Evolutionary conservation across 23 red algal species (phyloP).

Genomic region (Gracilaria domingensis): DNA sequence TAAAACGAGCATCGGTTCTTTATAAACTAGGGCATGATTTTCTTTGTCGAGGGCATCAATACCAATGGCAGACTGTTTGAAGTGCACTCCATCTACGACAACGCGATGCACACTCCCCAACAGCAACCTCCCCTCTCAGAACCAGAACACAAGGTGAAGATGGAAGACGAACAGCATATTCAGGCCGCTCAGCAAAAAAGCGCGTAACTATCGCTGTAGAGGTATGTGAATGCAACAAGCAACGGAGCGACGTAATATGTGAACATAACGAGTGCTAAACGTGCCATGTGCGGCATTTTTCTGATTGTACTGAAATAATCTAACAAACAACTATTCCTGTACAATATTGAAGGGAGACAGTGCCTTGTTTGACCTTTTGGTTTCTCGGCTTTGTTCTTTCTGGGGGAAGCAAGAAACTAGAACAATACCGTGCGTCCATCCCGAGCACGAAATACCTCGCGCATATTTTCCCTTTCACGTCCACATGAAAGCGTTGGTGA

Average conservation of each 20-base stretch:
- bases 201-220: slow-evolving; percentile 3
- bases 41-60: slow-evolving; percentile 68
- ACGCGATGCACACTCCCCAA: slow-evolving; percentile 25
- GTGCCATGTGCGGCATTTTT: slow-evolving; percentile 6
- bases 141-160: neutral
- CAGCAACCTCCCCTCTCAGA: neutral
- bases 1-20: slow-evolving; percentile 42
- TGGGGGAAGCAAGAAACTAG: neutral
- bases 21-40: slow-evolving; percentile 49
- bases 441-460: no score
- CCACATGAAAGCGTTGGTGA: no score
- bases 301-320: slow-evolving; percentile 17
- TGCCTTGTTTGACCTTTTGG: neutral
- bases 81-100: slow-evolving; percentile 74
- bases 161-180: neutral
- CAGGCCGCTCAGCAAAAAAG: neutral
- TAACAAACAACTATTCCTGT: slow-evolving; percentile 28
- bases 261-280: slow-evolving; percentile 24
- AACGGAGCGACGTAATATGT: slow-evolving; percentile 9
- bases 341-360: neutral
- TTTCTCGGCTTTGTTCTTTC: neutral
- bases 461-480: no score
- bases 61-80: slow-evolving; percentile 66
- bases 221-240: slow-evolving; percentile 24
- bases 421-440: no score